Base-by-base conservation (phyloP, 352 stramenopile genomes). In the Pythium pyrilobum region DNA sequence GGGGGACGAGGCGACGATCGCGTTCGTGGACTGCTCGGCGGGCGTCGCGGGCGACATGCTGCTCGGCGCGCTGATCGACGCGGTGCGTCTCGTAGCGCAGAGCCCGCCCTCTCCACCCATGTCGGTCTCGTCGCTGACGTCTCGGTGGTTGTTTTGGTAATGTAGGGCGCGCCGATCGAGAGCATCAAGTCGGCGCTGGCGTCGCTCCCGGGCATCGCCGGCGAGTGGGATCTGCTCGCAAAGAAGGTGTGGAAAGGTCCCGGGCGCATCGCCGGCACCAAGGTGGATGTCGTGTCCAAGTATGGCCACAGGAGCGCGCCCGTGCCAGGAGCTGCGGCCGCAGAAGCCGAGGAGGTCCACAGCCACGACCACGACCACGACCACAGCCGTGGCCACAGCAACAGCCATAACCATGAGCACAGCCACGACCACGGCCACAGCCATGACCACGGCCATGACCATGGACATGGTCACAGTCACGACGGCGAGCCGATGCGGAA, bases 41-140 rank as follows among this genome's bases (percentile, higher is more conserved):
- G 89, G 89, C 27, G 80, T 94, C 41, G 89, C 89, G 20, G 89
- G 89, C 25, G 89, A 97, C 68, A 97, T 97, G 89, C 74, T 97
- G 23, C 76, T 97, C 1, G 89, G 80, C 25, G 81, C 85, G 27
- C 64, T 97, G 36, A 84, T 96, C 37, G 87, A 97, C 38, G 89
- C 89, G 11, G 83, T 94, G 50, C 24, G 74, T 72, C 16, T 10
- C 2, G 13, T 24, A 39, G 36, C 43, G 18, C n/a, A 36, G 20
- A n/a, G 9, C 9, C 12, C 54, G 23, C n/a, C 12, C 27, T 38
- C 16, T 43, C 33, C 3, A 34, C 25, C 18, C 20, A 33, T 59
- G 41, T 24, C 24, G n/a, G 11, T 50, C 7, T 24, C 5, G 34
- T 32, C 5, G 15, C 24, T 59, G 33, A 56, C 46, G 5, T 20